Base-by-base conservation (phyloP, 2,329 filamentous ascomycete species). In the Diaporthe sp. region DNA sequence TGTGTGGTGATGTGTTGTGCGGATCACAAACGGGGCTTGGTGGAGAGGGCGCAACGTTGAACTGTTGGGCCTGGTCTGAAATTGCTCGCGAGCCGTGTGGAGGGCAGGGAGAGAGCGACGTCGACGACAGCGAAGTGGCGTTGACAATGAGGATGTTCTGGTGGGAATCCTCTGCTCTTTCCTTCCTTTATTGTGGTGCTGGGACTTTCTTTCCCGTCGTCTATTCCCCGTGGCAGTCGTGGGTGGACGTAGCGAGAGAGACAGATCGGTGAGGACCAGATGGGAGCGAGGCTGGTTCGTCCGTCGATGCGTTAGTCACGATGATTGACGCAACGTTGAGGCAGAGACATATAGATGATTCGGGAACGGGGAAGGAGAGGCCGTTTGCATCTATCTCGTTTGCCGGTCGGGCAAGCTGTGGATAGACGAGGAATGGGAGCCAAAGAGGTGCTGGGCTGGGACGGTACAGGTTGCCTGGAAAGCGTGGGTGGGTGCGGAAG, bases 401-500 rank as follows among this genome's bases (percentile, higher is more conserved):
- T 55, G 49, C 65, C 65, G n/a, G 65, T 42, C 65, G 65, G 65
- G 34, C 49, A 39, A 70, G 17, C 3, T 70, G 49, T 55, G 34
- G 65, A 65, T 71, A 74, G 55, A 49, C 37, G 65, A 75, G 72
- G 72, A 76, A 75, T 61, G 55, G 25, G 74, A 74, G 57, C 71
- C 49, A 70, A 67, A 73, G 58, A 73, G n/a, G 25, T 42, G 49
- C 53, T 67, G 68, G 58, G 73, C 44, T 57, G 60, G 55, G 22
- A 49, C 28, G 63, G 51, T 55, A 44, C 13, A 28, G 28, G 58
- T 74, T 74, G 67, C 72, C 51, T 60, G 67, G 58, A 68, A 20
- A 34, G 39, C 58, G 63, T 74, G 73, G 73, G 73, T 75, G 76
- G 47, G 73, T 77, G 73, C 76, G 76, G 76, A 74, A 77, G 63